Percentiles rank a stretch among this genome's conserved stretches.
Evolutionary conservation across 2,329 filamentous ascomycete species (phyloP).

Genomic region (Botrytis pseudocinerea): DNA sequence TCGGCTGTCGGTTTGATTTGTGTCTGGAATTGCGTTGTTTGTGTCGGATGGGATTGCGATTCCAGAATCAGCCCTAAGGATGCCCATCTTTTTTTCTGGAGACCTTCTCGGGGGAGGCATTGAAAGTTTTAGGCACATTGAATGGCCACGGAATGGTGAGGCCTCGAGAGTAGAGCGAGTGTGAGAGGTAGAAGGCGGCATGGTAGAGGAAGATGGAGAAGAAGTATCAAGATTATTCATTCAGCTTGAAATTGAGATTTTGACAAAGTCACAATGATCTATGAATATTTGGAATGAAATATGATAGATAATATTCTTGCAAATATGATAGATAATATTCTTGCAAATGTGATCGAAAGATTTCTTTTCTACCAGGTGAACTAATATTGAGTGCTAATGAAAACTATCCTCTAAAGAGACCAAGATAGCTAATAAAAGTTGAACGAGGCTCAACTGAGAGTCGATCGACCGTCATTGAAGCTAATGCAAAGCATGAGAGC

Average conservation of each 20-base stretch:
- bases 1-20: too few relatives aligned
- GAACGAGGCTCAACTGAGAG: neutral
- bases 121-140: too few relatives aligned
- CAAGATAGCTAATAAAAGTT: neutral
- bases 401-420: neutral
- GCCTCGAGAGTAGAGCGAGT: neutral
- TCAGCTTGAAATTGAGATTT: neutral
- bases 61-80: neutral
- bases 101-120: neutral
- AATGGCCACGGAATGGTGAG: neutral
- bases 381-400: neutral
- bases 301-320: too few relatives aligned
- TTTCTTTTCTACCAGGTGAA: neutral
- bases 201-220: neutral
- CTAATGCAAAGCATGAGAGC: neutral
- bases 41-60: neutral
- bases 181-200: neutral
- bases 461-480: neutral
- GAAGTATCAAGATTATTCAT: neutral
- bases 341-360: neutral
- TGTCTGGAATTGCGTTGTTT: neutral
- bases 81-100: neutral
- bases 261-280: neutral
- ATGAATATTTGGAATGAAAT: neutral
- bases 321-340: too few relatives aligned